These are phyloP conservation scores for Carex cristatella DNA, from an alignment of 176 grass and related monocot species.

Conservation along the genomic window DNA sequence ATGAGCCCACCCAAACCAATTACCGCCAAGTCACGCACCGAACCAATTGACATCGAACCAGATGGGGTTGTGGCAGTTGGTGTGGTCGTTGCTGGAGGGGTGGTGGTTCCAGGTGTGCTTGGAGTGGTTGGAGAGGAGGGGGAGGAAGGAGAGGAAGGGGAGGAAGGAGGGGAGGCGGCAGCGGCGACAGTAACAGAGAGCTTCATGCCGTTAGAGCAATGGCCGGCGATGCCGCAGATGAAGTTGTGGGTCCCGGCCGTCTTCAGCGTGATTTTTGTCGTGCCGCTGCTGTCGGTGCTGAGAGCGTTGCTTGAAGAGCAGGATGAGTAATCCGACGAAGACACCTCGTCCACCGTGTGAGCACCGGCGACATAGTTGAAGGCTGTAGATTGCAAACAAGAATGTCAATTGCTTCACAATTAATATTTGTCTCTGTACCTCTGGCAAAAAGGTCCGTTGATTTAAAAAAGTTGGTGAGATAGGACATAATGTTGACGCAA, in stretches of 20 bases:
- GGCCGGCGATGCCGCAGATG: constrained; percentile 58
- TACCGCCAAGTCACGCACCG: constrained; percentile 25
- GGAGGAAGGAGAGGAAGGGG: constrained; percentile 27
- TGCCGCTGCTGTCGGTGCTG: constrained; percentile 47
- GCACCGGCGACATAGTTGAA: constrained; percentile 51
- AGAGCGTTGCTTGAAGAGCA: constrained; percentile 53
- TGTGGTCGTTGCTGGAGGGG: background rate
- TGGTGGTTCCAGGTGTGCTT: constrained; percentile 12
- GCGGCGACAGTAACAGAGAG: constrained; percentile 42
- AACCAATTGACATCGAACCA: constrained; percentile 23
- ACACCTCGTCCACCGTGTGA: constrained; percentile 67
- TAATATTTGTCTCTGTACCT: background rate
- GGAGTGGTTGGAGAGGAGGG: constrained; percentile 24
- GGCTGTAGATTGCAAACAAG: constrained; percentile 5
- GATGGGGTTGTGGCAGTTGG: constrained; percentile 29
- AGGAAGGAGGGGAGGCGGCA: constrained; percentile 8
- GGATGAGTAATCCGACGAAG: constrained; percentile 54
- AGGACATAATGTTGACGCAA: background rate
- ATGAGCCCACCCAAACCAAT: constrained; percentile 31
- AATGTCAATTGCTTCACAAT: background rate
- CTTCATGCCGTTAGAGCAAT: constrained; percentile 83
- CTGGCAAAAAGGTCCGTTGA: background rate
- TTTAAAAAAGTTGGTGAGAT: background rate
- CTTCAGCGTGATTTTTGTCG: constrained; percentile 52
- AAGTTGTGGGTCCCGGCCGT: constrained; percentile 72